These are phyloP conservation scores for Fonsecaea erecta DNA, from an alignment of 2,329 filamentous ascomycete genomes.

Conservation along the genomic window DNA sequence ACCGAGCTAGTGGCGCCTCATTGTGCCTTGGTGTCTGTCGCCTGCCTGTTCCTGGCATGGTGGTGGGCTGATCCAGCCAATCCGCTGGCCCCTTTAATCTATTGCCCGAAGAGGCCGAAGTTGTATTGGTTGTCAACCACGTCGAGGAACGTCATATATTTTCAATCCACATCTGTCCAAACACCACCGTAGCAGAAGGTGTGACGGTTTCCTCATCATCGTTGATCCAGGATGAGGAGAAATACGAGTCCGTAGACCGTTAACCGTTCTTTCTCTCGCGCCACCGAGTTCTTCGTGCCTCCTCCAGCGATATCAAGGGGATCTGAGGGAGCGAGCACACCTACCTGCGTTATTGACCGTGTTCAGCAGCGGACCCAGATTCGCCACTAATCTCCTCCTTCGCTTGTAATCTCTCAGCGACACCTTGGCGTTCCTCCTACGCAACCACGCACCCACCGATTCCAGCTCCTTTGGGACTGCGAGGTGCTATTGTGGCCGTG, in stretches of 20 bases:
- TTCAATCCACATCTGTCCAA: neutral
- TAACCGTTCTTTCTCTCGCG: neutral
- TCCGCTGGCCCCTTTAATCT: neutral
- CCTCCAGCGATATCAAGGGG: no score
- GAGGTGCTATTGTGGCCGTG: neutral
- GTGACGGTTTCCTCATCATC: no score
- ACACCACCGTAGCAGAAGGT: no score
- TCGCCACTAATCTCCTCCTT: conserved; percentile 2
- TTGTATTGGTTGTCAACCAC: neutral
- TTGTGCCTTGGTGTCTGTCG: neutral
- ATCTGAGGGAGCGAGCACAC: no score
- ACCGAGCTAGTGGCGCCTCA: conserved; percentile 24
- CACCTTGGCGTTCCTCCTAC: conserved; percentile 22
- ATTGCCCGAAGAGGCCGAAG: neutral
- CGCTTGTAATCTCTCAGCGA: conserved; percentile 20
- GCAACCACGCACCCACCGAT: neutral
- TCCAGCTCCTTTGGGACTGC: neutral
- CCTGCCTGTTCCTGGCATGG: conserved; percentile 3
- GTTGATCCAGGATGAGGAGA: no score
- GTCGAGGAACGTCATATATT: neutral
- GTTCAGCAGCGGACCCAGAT: neutral
- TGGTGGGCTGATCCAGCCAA: neutral
- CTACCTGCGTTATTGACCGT: no score
- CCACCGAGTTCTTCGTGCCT: no score
- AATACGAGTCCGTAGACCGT: neutral